Conservation (phyloP, 2,329 filamentous ascomycete genomes). For the Penicillium sclerotigenum region DNA sequence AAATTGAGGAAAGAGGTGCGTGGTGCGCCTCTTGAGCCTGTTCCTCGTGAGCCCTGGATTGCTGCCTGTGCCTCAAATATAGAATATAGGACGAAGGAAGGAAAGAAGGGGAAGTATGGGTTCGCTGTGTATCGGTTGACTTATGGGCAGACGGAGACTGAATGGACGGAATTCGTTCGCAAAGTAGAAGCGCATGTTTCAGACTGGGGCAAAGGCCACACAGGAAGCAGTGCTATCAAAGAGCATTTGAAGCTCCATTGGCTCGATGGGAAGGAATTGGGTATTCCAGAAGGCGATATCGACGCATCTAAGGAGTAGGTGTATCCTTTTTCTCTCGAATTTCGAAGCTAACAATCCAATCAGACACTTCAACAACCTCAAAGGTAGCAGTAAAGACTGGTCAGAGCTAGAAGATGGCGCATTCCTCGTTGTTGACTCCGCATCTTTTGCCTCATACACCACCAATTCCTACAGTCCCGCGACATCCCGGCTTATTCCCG, state of each 20-base stretch:
- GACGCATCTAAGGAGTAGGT: conserved; percentile 11
- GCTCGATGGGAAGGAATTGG: conserved; percentile 24
- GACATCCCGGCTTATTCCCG: conserved; percentile 5
- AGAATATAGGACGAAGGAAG: neutral
- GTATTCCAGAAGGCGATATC: conserved; percentile 16
- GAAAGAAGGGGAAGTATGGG: conserved; percentile 4
- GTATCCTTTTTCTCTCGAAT: neutral
- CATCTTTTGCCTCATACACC: conserved; percentile 17
- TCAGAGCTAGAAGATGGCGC: neutral
- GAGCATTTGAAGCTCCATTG: conserved; percentile 24
- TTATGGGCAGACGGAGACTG: conserved; percentile 17
- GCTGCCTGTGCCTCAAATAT: neutral
- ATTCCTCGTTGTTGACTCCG: conserved; percentile 21
- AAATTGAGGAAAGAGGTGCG: conserved; percentile 13
- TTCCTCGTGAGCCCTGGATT: conserved; percentile 23
- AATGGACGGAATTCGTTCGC: conserved; percentile 22
- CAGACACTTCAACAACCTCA: conserved; percentile 13
- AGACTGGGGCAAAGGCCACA: conserved; percentile 24
- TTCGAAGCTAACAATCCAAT: neutral
- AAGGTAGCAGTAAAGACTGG: neutral
- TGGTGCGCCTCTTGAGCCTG: conserved; percentile 6
- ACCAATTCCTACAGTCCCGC: conserved; percentile 7
- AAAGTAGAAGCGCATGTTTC: conserved; percentile 24
- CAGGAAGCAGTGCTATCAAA: conserved; percentile 20
- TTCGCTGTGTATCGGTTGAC: conserved; percentile 27